Base-by-base conservation (phyloP, 2,329 filamentous ascomycete species). In the Ophiocordyceps australis region DNA sequence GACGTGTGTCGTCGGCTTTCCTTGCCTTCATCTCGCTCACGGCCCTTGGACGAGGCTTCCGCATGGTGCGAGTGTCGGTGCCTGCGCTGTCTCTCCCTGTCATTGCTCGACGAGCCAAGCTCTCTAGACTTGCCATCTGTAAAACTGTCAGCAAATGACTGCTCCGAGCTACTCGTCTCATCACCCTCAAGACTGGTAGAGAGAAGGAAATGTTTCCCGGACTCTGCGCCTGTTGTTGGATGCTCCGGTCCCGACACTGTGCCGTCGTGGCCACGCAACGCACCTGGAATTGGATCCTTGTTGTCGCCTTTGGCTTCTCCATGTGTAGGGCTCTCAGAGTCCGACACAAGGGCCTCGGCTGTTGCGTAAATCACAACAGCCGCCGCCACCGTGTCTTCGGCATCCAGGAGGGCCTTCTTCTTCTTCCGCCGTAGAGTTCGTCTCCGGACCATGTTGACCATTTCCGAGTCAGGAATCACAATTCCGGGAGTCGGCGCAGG, bases 121-220 rank as follows among this genome's bases (percentile, higher is more conserved):
- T 52, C 49, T 42, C 46, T 53, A 39, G 41, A 45, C 40, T 46
- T 59, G 36, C 61, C 58, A 49, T 63, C 62, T 67, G 53, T 50
- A 47, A 53, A 59, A 43, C 58, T 52, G 62, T 68, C 57, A 68
- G 63, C 53, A 58, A 58, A 53, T 47, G 53, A 50, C 46, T 49
- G 45, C 41, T 47, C 42, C 49, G 55, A 45, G 39, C 50, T 50
- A 36, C n/a, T n/a, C n/a, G n/a, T n/a, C n/a, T 46, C 41, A 34
- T 53, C 46, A 37, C 39, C 41, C 36, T 51, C 44, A 24, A 26
- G 44, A 39, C 39, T 42, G 40, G 35, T 42, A 38, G 34, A 42
- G 38, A 36, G 41, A 33, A 37, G 31, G 30, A 38, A 38, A 40
- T 41, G 42, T 42, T 43, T 40, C 39, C 42, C 41, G 37, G 39